Evolutionary conservation across 768 basidiomycete genomes (phyloP).

Genomic region (Trichaptum fuscoviolaceum): DNA sequence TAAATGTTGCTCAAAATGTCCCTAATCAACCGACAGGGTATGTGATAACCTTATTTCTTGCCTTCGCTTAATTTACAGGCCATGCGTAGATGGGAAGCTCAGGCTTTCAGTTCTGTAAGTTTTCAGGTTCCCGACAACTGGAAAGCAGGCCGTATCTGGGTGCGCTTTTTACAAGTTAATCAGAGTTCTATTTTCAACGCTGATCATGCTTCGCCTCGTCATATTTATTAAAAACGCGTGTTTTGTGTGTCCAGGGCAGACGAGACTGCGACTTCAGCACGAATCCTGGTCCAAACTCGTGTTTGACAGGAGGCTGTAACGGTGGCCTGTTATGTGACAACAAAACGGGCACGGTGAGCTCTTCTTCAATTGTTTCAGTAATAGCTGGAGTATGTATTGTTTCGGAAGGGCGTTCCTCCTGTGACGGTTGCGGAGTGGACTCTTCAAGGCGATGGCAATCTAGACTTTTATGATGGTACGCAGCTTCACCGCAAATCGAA

Average conservation of each 20-base stretch:
- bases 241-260: constrained; percentile 23
- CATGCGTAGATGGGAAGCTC: constrained; percentile 15
- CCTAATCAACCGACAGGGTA: constrained; percentile 28
- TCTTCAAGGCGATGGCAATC: constrained; percentile 35
- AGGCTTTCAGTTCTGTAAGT: constrained; percentile 11
- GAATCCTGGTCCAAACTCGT: constrained; percentile 16
- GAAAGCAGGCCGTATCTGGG: constrained; percentile 22
- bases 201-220: background rate
- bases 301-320: constrained; percentile 22
- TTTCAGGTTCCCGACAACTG: constrained; percentile 21
- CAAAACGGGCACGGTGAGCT: constrained; percentile 17
- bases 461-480: constrained; percentile 59
- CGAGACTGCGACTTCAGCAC: constrained; percentile 20
- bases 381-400: background rate
- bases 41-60: constrained; percentile 4
- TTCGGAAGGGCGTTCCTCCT: constrained; percentile 53
- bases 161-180: constrained; percentile 3
- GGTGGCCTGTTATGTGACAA: constrained; percentile 22
- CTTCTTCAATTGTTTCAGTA: background rate
- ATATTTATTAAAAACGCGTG: background rate
- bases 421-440: constrained; percentile 68
- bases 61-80: background rate
- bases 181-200: background rate
- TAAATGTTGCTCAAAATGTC: constrained; percentile 23
- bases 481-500: background rate